Evolutionary conservation across 352 stramenopile species (phyloP).

Genomic region (Phytophthora boehmeriae): DNA sequence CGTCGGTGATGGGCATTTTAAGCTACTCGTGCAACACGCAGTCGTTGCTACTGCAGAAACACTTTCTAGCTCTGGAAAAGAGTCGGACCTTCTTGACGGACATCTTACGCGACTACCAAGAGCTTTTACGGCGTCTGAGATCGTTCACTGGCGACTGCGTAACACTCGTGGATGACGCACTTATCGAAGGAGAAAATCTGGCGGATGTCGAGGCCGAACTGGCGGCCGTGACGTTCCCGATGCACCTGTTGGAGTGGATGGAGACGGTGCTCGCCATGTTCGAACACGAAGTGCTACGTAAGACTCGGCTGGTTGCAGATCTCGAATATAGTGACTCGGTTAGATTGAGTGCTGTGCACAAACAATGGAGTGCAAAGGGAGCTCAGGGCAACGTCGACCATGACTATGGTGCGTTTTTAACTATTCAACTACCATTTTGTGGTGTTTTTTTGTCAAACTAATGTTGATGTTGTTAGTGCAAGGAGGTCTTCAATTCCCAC

Average conservation of each 20-base stretch:
- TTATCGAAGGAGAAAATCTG: slow-evolving; percentile 27
- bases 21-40: slow-evolving; percentile 41
- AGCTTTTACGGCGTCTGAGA: slow-evolving; percentile 48
- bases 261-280: slow-evolving; percentile 73
- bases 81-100: slow-evolving; percentile 56
- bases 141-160: slow-evolving; percentile 42
- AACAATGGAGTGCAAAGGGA: slow-evolving; percentile 49
- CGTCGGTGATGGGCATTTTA: slow-evolving; percentile 50
- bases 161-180: slow-evolving; percentile 34
- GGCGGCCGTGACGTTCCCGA: slow-evolving; percentile 18
- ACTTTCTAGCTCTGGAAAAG: slow-evolving; percentile 77
- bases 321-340: slow-evolving; percentile 58
- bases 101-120: slow-evolving; percentile 56
- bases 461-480: slow-evolving; percentile 28
- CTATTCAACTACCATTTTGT: not conserved
- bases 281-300: slow-evolving; percentile 66
- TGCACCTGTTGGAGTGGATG: slow-evolving; percentile 73
- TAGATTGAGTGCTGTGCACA: slow-evolving; percentile 42
- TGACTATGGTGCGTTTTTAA: slow-evolving; percentile 50
- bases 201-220: slow-evolving; percentile 25
- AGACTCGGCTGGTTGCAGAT: slow-evolving; percentile 52
- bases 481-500: slow-evolving; percentile 44
- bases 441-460: slow-evolving; percentile 12
- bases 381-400: slow-evolving; percentile 50
- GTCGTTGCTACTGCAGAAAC: slow-evolving; percentile 55